Conservation (phyloP, 83 land plant species). For the Picea abies region DNA sequence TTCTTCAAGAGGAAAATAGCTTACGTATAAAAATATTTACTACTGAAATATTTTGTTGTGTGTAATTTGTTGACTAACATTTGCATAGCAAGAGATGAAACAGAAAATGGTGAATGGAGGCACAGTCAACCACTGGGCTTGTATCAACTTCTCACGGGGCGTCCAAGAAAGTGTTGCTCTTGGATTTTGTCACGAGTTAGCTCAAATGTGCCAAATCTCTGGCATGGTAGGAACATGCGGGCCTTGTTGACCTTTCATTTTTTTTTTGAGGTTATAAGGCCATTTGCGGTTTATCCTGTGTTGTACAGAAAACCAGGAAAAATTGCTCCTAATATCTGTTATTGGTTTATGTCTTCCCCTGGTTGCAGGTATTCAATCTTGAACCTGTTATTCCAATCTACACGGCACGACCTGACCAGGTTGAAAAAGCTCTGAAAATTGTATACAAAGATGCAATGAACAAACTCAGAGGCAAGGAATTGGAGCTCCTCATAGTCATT, state of each 20-base stretch:
- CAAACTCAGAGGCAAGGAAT: conserved; percentile 77
- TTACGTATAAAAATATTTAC: background rate
- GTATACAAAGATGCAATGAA: conserved; percentile 62
- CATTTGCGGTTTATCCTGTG: background rate
- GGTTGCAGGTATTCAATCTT: conserved; percentile 62
- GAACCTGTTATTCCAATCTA: conserved; percentile 71
- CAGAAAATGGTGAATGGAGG: no score
- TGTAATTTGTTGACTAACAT: background rate
- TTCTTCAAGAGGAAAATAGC: background rate
- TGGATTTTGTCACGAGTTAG: no score
- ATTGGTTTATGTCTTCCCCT: conserved; percentile 5
- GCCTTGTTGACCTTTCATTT: background rate
- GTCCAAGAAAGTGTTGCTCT: no score
- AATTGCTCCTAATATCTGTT: background rate
- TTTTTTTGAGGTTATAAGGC: no score
- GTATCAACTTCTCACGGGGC: no score
- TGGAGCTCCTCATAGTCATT: conserved; percentile 84
- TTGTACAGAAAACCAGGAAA: background rate
- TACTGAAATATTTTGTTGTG: background rate
- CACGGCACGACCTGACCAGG: conserved; percentile 78
- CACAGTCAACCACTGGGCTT: no score
- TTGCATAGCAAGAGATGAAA: background rate
- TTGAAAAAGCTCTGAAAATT: conserved; percentile 76
- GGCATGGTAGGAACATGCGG: conserved; percentile 31
- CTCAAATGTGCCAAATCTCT: no score